Evolutionary conservation across 176 grass and related monocot species (phyloP), one percentile per base, ranked within the genome.

Genomic region (Carex scoparia): DNA sequence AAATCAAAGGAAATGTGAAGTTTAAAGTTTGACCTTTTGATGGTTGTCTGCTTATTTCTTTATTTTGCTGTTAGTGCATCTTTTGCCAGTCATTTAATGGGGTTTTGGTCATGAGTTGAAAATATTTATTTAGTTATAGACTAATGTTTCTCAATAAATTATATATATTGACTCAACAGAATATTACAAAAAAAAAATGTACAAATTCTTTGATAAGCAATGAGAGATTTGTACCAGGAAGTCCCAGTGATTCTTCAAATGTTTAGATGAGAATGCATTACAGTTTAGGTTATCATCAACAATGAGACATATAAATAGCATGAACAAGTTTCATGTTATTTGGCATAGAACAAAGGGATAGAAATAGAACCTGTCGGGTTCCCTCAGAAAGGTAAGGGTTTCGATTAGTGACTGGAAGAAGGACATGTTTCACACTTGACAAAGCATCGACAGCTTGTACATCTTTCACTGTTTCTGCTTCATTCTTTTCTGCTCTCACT

Each of bases 311-410:
- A 2, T 4, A 57, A n/a, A 85, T 18, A 77, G 16, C 14, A 35
- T 51, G 49, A 72, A 35, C 8, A 49, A 49, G 15, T 19, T 48
- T 9, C 8, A 48, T 9, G 2, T 46, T n/a, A 18, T 51, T 19
- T 69, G 69, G 33, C 2, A 37, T 5, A 12, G 49, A 69, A 14
- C 44, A 65, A 80, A 54, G 71, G 81, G 3, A 67, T 56, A 81
- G 49, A 63, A 28, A 77, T 62, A 18, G 54, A 11, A 99, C 96
- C 96, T 92, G 96, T 91, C 91, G 86, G 82, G 96, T 99, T 87
- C 96, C 96, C 70, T 99, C 96, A 65, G 96, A 99, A 81, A 99
- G 96, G 73, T 95, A 99, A 81, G 96, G 96, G 70, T 94, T 99
- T 19, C 88, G 88, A 35, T 99, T 91, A 8, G 93, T 94, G 69